phyloP scores from a whole-genome alignment of 1,284 basidiomycete species.

The Neonothopanus nambi region DNA sequence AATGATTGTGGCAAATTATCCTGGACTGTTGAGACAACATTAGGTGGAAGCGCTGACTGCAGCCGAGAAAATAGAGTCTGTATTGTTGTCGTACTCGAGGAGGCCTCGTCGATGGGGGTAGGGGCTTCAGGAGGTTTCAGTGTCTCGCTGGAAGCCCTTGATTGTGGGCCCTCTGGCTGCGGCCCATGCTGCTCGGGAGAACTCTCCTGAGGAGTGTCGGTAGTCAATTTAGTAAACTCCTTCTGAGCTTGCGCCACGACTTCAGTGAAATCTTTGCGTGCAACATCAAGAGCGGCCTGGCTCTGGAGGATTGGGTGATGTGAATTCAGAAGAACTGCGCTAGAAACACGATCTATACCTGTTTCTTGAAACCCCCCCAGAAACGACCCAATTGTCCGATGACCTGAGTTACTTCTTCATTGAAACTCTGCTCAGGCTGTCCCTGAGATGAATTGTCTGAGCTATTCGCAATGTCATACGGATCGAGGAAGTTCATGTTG shows the following conservation, averaged over 20 bases:
- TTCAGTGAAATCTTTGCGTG: constrained; percentile 76
- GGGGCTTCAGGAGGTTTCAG: constrained; percentile 29
- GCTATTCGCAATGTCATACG: constrained; percentile 53
- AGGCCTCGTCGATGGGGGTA: constrained; percentile 19
- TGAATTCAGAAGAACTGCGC: background rate
- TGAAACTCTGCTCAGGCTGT: constrained; percentile 61
- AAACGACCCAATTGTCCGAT: constrained; percentile 81
- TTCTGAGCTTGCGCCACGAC: constrained; percentile 84
- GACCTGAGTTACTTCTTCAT: constrained; percentile 87
- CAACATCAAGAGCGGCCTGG: constrained; percentile 68
- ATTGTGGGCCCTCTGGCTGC: constrained; percentile 19
- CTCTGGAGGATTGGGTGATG: constrained; percentile 52
- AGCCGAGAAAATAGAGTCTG: constrained; percentile 66
- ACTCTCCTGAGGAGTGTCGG: constrained; percentile 30
- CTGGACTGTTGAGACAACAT: constrained; percentile 69
- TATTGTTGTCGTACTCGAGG: constrained; percentile 31
- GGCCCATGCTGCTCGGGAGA: constrained; percentile 12
- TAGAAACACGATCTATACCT: constrained; percentile 46
- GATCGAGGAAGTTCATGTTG: constrained; percentile 73
- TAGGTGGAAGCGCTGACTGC: constrained; percentile 70
- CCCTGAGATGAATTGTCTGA: constrained; percentile 44
- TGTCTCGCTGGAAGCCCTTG: constrained; percentile 20
- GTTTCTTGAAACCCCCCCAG: constrained; percentile 88
- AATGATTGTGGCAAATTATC: constrained; percentile 67
- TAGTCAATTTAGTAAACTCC: constrained; percentile 68